Percentiles rank a stretch among this genome's conserved stretches.
Evolutionary conservation across 371 early-diverging fungal genomes (phyloP).

Genomic region (Amoeboaphelidium protococcarum): DNA sequence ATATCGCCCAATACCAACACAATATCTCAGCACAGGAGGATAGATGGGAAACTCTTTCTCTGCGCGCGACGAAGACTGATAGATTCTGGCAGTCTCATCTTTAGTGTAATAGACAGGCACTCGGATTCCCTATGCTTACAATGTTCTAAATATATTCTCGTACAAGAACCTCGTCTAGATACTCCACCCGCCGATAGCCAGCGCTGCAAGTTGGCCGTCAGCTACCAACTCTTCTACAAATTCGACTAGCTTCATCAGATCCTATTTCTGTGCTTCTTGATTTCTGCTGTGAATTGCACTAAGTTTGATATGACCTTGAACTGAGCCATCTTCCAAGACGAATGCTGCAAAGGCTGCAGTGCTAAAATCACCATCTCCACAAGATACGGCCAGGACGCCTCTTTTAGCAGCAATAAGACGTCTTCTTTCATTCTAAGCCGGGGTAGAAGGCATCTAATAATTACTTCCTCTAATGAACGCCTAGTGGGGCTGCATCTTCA

Average conservation of each 20-base stretch:
- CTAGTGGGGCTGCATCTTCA: too few species aligned
- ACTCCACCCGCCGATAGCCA: conserved; percentile 23
- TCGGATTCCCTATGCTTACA: conserved; percentile 5
- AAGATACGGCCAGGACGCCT: not conserved
- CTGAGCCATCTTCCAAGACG: not conserved
- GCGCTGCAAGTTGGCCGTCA: too few species aligned
- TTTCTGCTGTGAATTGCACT: not conserved
- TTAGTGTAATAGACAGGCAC: conserved; percentile 33
- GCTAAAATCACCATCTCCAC: not conserved
- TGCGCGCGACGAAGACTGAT: conserved; percentile 43
- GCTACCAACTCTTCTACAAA: not conserved
- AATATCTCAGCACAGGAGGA: conserved; percentile 47
- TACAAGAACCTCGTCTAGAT: conserved; percentile 27
- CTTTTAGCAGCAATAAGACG: too few species aligned
- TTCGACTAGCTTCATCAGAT: not conserved
- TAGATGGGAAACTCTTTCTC: conserved; percentile 36
- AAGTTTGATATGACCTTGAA: not conserved
- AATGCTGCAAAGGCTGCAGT: not conserved
- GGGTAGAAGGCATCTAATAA: too few species aligned
- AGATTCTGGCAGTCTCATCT: conserved; percentile 67
- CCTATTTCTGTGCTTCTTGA: not conserved
- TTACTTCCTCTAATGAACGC: too few species aligned
- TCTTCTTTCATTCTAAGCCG: too few species aligned
- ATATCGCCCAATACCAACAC: conserved; percentile 53
- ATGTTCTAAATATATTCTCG: conserved; percentile 5